Base-by-base conservation (phyloP, 768 basidiomycete species). In the Wakefieldia striispora region DNA sequence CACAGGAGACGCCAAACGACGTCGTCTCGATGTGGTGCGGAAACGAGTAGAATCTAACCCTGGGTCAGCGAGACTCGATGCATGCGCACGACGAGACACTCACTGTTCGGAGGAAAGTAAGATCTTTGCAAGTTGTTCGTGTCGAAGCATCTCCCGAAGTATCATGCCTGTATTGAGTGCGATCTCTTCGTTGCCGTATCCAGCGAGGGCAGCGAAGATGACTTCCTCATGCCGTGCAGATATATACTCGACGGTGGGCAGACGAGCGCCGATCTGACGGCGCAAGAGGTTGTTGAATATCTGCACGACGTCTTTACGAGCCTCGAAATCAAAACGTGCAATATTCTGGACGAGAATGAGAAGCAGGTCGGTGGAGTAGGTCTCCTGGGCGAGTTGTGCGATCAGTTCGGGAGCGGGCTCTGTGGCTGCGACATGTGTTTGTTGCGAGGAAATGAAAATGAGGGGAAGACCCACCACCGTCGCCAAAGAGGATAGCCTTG, bases 111-210 rank as follows among this genome's bases (percentile, higher is more conserved):
- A 95, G 63, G 95, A 82, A 37, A 99, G 78, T 45, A 98, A 69
- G 45, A 94, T 84, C 77, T 94, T 91, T 38, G 86, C 86, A 20
- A 99, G 72, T 43, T 88, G 83, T 65, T 99, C 97, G 64, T 97
- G 91, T 56, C 88, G 79, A 57, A 99, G 72, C 90, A 98, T 97
- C 72, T 98, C 97, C 62, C 91, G 90, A 43, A 99, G 75, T 49
- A 98, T 89, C 93, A 97, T 95, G 9, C 97, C 95, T 0, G 95
- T 97, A 61, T 99, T 99, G 50, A 99, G 78, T 9, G 95, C 94
- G 47, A 98, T 78, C 53, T 98, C 95, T 66, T 97, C 91, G 61
- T 97, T 94, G 71, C 86, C 86, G 64, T 99, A 99, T 7, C 95
- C 94, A 47, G 83, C 87, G 40, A 98, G 77, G 8, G 93, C 81